These are phyloP conservation scores for Saccharata proteae DNA, from an alignment of 2,329 filamentous ascomycete genomes.

Conservation along the genomic window DNA sequence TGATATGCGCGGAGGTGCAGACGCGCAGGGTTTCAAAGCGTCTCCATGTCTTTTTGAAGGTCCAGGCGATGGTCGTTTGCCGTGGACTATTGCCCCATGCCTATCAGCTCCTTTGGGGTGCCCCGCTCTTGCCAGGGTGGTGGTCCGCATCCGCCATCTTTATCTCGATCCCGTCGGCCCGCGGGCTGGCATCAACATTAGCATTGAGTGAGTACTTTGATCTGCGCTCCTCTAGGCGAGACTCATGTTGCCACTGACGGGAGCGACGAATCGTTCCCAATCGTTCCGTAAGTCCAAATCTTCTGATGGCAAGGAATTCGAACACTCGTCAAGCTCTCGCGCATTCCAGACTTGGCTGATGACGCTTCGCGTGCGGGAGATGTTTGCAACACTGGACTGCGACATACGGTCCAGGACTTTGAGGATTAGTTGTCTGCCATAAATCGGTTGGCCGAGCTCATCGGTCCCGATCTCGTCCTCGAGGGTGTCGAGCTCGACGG, in stretches of 20 bases:
- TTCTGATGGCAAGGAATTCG: slow-evolving; percentile 7
- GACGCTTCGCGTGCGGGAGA: slow-evolving; percentile 33
- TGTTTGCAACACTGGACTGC: slow-evolving; percentile 29
- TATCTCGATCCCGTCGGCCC: no score
- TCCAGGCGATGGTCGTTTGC: no score
- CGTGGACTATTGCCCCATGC: no score
- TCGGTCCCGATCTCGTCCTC: slow-evolving; percentile 25
- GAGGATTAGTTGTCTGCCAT: slow-evolving; percentile 28
- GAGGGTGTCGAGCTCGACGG: slow-evolving; percentile 26
- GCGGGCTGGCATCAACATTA: no score
- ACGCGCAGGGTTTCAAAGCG: no score
- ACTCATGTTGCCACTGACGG: slow-evolving; percentile 30
- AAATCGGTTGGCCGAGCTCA: slow-evolving; percentile 12
- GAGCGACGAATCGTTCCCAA: slow-evolving; percentile 31
- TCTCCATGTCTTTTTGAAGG: no score
- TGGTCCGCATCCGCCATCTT: no score
- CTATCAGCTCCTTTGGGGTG: no score
- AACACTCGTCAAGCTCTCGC: slow-evolving; percentile 23
- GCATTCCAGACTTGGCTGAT: slow-evolving; percentile 37
- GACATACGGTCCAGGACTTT: slow-evolving; percentile 29
- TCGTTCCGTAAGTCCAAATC: slow-evolving; percentile 23
- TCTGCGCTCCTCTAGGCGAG: no score
- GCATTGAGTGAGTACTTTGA: no score
- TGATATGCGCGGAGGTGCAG: no score
- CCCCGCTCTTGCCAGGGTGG: no score